Conservation (phyloP, 2,329 filamentous ascomycete genomes). For the Claviceps pazoutovae region DNA sequence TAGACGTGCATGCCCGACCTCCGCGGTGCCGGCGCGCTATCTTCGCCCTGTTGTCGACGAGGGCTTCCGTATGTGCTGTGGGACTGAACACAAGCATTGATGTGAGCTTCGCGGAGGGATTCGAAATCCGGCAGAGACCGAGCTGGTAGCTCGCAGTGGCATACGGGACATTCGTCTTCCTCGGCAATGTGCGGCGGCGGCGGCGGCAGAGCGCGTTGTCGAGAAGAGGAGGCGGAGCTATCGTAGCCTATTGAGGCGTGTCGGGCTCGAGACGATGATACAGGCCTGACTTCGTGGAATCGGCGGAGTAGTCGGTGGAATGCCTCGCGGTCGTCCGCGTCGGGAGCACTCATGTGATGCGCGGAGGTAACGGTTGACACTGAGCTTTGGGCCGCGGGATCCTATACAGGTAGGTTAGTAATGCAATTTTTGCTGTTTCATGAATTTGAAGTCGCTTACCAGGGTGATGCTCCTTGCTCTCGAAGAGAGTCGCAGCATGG, state of each 20-base stretch:
- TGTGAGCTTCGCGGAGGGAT: constrained; percentile 41
- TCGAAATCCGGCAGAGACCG: constrained; percentile 39
- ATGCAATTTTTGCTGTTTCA: neutral
- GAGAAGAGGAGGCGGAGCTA: constrained; percentile 21
- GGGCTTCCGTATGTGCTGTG: constrained; percentile 36
- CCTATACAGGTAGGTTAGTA: constrained; percentile 4
- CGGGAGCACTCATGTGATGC: constrained; percentile 16
- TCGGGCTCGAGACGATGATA: constrained; percentile 13
- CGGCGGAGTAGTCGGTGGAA: constrained; percentile 18
- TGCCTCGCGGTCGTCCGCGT: constrained; percentile 17
- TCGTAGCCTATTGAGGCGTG: constrained; percentile 14
- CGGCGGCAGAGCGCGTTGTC: constrained; percentile 28
- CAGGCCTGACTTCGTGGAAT: constrained; percentile 6
- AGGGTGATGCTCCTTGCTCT: constrained; percentile 34
- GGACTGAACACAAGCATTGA: constrained; percentile 40
- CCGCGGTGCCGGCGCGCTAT: constrained; percentile 20
- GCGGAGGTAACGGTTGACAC: constrained; percentile 12
- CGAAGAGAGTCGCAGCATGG: constrained; percentile 21
- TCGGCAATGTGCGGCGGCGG: constrained; percentile 43
- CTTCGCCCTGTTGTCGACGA: constrained; percentile 12
- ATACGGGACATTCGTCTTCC: constrained; percentile 70
- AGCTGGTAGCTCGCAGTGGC: constrained; percentile 55
- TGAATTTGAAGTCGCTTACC: constrained; percentile 17
- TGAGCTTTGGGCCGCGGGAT: constrained; percentile 10
- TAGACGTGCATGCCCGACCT: constrained; percentile 51